A percentile compares a stretch with the other conserved stretches of the same genome.
These are phyloP conservation scores for Microbotryum saponariae DNA, from an alignment of 1,284 basidiomycete species.

Conservation along the genomic window DNA sequence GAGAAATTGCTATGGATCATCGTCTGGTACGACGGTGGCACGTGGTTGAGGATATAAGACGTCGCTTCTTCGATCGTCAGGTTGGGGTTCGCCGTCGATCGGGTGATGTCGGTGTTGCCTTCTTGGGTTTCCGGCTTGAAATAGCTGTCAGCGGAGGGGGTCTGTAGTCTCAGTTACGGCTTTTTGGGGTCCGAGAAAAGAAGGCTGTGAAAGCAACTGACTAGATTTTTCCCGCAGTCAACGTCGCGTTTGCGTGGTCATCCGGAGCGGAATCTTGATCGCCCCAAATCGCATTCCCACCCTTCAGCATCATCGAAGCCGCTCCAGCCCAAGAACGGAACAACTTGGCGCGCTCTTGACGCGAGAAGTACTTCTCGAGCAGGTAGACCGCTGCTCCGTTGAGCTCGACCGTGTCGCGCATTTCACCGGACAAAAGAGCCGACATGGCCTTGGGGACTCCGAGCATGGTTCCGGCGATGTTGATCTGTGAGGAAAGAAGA, in stretches of 20 bases:
- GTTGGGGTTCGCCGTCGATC: slow-evolving; percentile 50
- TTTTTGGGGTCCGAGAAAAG: neutral
- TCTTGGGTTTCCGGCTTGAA: slow-evolving; percentile 30
- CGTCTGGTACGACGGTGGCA: slow-evolving; percentile 49
- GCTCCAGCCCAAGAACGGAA: slow-evolving; percentile 95
- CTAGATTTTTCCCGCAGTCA: slow-evolving; percentile 31
- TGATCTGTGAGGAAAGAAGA: slow-evolving; percentile 43
- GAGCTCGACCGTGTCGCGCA: slow-evolving; percentile 55
- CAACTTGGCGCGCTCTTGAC: slow-evolving; percentile 77
- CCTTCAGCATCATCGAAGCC: slow-evolving; percentile 33
- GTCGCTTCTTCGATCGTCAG: slow-evolving; percentile 72
- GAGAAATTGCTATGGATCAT: slow-evolving; percentile 89
- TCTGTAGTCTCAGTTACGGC: neutral
- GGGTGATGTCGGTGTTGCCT: slow-evolving; percentile 38
- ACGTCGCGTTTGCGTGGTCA: slow-evolving; percentile 54
- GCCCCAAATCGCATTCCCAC: slow-evolving; percentile 71
- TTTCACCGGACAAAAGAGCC: slow-evolving; percentile 86
- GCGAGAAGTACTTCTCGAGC: slow-evolving; percentile 70
- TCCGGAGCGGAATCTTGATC: slow-evolving; percentile 55
- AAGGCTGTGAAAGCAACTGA: neutral
- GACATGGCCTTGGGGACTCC: slow-evolving; percentile 80
- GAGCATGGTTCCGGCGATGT: slow-evolving; percentile 80
- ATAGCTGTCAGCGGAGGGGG: slow-evolving; percentile 12
- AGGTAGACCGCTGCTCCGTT: slow-evolving; percentile 49
- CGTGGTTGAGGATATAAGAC: slow-evolving; percentile 71